Percentiles rank a stretch among this genome's conserved stretches.
Evolutionary conservation across 2,329 filamentous ascomycete species (phyloP).

Genomic region (Neonectria faginata): DNA sequence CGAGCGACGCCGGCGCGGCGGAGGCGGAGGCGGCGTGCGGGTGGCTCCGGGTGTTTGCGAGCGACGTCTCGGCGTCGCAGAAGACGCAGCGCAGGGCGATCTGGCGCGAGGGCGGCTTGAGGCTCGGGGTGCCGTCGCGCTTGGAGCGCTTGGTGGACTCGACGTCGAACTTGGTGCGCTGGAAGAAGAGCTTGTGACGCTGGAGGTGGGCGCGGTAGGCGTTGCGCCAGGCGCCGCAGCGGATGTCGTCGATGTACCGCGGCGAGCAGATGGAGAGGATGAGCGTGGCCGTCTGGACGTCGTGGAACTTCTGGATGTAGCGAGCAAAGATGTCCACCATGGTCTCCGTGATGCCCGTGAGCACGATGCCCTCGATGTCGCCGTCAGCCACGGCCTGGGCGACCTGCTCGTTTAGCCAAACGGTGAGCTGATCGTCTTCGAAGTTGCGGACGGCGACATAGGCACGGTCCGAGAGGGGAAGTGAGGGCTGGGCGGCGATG

Average conservation of each 20-base stretch:
- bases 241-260: conserved; percentile 80
- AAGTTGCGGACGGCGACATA: conserved; percentile 78
- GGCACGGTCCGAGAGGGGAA: conserved; percentile 80
- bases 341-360: conserved; percentile 80
- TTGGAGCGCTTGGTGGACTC: conserved; percentile 78
- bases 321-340: conserved; percentile 80
- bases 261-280: conserved; percentile 80
- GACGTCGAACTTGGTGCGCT: conserved; percentile 82
- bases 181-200: conserved; percentile 78
- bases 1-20: conserved; percentile 46
- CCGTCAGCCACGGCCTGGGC: conserved; percentile 71
- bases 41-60: conserved; percentile 54
- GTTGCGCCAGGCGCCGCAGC: conserved; percentile 79
- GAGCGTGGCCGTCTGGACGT: conserved; percentile 82
- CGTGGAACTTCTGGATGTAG: conserved; percentile 80
- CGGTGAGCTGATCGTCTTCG: conserved; percentile 69
- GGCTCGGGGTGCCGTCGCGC: conserved; percentile 63
- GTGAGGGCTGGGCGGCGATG: conserved; percentile 77
- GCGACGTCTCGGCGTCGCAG: conserved; percentile 73
- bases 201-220: conserved; percentile 78
- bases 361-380: conserved; percentile 80
- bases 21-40: conserved; percentile 28
- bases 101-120: conserved; percentile 70
- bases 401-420: conserved; percentile 76
- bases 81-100: conserved; percentile 82